These are phyloP conservation scores for Heliamphora pulchella DNA, from an alignment of 179 eudicot species.

Conservation along the genomic window DNA sequence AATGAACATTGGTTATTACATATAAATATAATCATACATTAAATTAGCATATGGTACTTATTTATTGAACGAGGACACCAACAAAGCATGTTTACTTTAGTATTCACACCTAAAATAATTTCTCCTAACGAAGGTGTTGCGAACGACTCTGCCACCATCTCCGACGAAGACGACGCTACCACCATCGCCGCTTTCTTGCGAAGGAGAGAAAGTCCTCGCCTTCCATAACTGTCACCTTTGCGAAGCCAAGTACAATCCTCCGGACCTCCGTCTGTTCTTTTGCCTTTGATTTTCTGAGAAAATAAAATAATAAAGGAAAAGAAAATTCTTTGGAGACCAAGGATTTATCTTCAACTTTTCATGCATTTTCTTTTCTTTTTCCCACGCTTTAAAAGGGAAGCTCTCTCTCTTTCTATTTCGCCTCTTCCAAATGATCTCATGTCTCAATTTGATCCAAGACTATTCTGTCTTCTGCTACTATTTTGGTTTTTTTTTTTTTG, in stretches of 20 bases:
- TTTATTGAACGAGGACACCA: too few relatives aligned
- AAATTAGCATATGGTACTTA: too few relatives aligned
- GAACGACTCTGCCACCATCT: conserved; percentile 7
- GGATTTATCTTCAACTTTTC: not conserved
- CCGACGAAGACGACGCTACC: conserved; percentile 11
- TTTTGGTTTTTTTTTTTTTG: not conserved
- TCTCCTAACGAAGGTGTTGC: not conserved
- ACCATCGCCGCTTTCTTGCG: conserved; percentile 14
- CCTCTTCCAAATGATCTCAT: not conserved
- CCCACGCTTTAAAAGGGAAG: not conserved
- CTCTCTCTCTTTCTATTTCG: not conserved
- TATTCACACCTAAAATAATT: too few relatives aligned
- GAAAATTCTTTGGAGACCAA: not conserved
- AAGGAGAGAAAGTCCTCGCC: conserved; percentile 25
- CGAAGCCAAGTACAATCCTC: conserved; percentile 20
- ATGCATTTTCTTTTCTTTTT: not conserved
- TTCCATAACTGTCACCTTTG: conserved; percentile 5
- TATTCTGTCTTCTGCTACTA: not conserved
- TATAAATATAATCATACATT: too few relatives aligned
- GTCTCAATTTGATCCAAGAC: not conserved
- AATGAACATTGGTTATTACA: too few relatives aligned
- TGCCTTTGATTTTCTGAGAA: not conserved
- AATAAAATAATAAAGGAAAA: not conserved
- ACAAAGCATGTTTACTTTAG: too few relatives aligned
- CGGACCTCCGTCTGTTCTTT: too few relatives aligned